Conservation (phyloP, 805 yeast genomes). For the Saccharomycopsis fermentans region DNA sequence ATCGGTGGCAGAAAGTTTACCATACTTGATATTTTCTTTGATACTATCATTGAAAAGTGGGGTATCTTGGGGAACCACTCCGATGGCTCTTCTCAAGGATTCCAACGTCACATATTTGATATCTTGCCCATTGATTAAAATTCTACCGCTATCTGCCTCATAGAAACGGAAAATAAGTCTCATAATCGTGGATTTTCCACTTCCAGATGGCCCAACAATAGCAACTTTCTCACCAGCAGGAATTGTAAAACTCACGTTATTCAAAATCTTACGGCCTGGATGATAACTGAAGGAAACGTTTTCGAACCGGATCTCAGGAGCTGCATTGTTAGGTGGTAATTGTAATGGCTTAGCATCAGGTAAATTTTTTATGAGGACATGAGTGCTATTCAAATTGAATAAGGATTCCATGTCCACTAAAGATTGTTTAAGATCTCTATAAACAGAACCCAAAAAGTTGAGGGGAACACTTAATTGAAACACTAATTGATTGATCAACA, state of each 20-base stretch:
- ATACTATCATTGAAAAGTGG: slow-evolving; percentile 91
- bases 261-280: slow-evolving; percentile 75
- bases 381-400: slow-evolving; percentile 72
- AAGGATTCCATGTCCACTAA: slow-evolving; percentile 92
- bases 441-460: slow-evolving; percentile 90
- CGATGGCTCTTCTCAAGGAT: slow-evolving; percentile 61
- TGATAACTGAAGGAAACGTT: slow-evolving; percentile 91
- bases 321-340: slow-evolving; percentile 32
- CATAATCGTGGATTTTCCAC: slow-evolving; percentile 87
- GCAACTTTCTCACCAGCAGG: slow-evolving; percentile 92
- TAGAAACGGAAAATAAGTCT: slow-evolving; percentile 81
- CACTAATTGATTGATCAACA: slow-evolving; percentile 87
- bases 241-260: slow-evolving; percentile 70
- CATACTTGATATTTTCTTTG: slow-evolving; percentile 79
- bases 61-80: slow-evolving; percentile 96
- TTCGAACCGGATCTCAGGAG: slow-evolving; percentile 69
- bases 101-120: slow-evolving; percentile 65
- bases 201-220: slow-evolving; percentile 92
- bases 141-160: slow-evolving; percentile 70
- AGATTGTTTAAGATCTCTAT: slow-evolving; percentile 88
- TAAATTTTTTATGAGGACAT: slow-evolving; percentile 52
- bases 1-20: slow-evolving; percentile 62
- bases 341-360: slow-evolving; percentile 53
- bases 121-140: slow-evolving; percentile 83
- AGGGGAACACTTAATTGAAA: slow-evolving; percentile 93